These are phyloP conservation scores for Verticillium longisporum DNA, from an alignment of 2,329 filamentous ascomycete genomes.

Conservation along the genomic window DNA sequence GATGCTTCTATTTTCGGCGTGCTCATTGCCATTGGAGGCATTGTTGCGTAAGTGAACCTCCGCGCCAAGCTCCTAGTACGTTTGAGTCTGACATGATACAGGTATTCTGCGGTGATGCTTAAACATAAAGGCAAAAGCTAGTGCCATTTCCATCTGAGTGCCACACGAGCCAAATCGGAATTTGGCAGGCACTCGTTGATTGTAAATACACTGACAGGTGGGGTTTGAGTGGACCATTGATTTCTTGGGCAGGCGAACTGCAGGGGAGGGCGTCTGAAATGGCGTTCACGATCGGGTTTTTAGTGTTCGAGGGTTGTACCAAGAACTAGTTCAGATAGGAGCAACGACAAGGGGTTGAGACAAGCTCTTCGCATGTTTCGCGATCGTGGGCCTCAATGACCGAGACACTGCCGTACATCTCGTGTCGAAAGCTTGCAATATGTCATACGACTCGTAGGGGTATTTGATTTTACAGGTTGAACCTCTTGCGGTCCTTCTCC, in stretches of 20 bases:
- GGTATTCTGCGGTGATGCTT: slow-evolving; percentile 42
- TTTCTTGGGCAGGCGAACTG: neutral
- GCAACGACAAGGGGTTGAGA: no score
- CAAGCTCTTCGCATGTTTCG: no score
- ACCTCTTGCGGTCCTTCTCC: slow-evolving; percentile 90
- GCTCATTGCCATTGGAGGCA: slow-evolving; percentile 48
- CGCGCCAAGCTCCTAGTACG: neutral
- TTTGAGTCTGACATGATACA: slow-evolving; percentile 30
- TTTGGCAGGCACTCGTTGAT: neutral
- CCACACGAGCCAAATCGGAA: neutral
- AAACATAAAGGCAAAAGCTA: slow-evolving; percentile 26
- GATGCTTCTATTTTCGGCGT: slow-evolving; percentile 50
- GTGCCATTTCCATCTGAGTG: neutral
- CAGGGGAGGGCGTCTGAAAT: neutral
- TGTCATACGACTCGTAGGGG: neutral
- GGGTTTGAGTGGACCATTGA: neutral
- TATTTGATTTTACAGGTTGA: slow-evolving; percentile 63
- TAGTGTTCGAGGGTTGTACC: neutral
- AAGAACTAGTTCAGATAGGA: neutral
- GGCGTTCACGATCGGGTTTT: neutral
- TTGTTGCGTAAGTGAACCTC: slow-evolving; percentile 42
- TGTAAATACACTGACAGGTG: neutral
- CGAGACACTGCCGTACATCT: neutral
- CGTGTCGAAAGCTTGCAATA: neutral
- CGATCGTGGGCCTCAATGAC: neutral